Base-by-base conservation (phyloP, 2,329 filamentous ascomycete genomes). In the Fusarium haematococcum region DNA sequence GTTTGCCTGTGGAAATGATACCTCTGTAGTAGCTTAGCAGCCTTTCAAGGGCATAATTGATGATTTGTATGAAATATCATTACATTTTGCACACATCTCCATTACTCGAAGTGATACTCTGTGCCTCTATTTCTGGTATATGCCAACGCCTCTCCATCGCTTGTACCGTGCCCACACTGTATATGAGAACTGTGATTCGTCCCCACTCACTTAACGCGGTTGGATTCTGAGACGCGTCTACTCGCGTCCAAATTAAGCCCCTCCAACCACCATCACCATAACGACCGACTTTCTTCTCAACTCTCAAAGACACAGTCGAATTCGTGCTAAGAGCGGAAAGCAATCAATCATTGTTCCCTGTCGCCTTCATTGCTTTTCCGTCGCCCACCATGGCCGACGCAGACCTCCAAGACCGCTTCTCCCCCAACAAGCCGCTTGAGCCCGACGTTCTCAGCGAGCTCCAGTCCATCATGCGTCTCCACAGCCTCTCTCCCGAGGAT, bases 381-480 rank as follows among this genome's bases (percentile, higher is more conserved):
- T 75, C 69, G 68, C 77, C 74, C 79, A 76, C 27, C 76, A 84
- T 84, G 83, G 81, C 83, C 58, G 80, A 81, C 70, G 74, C 78
- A 63, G 82, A 84, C 63, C 76, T 84, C 62, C 77, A 80, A 73
- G 71, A 74, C 30, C 80, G 75, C 69, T 84, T 84, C 78, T 81
- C 83, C 14, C 82, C 83, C 45, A 79, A 82, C 74, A 78, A 80
- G 65, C 75, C 89, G 41, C 87, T 98, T 7, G 90, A 94, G 71
- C 86, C 91, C 73, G 96, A 98, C 82, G 90, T 98, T 67, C 86
- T 95, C 74, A 86, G 88, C 63, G 95, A 98, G 84, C 87, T 99
- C 75, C 89, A 93, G 80, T 97, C 95, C 68, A 97, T 98, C 81
- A 89, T 97, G 85, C 91, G 92, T 64, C 88, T 98, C 69, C 94